These are phyloP conservation scores for Tinospora cordifolia DNA, from an alignment of 164 flowering plant genomes.

Conservation along the genomic window DNA sequence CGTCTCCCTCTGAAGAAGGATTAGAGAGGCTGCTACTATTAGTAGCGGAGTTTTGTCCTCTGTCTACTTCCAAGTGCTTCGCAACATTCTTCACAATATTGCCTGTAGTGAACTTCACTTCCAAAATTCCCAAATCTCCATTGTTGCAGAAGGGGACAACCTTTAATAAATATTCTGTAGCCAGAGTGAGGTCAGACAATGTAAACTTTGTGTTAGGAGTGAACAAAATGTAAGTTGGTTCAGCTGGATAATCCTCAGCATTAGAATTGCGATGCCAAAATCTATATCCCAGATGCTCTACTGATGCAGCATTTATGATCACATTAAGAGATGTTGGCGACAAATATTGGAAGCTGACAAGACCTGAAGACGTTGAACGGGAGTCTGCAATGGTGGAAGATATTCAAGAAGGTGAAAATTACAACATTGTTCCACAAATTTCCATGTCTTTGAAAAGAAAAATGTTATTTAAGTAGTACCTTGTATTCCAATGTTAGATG, in stretches of 20 bases:
- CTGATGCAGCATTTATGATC: constrained; percentile 34
- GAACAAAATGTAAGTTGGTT: constrained; percentile 52
- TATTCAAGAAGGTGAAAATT: neutral
- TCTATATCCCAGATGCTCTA: constrained; percentile 28
- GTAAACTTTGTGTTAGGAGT: constrained; percentile 42
- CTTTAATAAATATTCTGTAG: constrained; percentile 60
- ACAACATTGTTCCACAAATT: neutral
- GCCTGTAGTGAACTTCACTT: constrained; percentile 34
- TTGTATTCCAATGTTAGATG: constrained; percentile 18
- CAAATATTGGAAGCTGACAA: constrained; percentile 52
- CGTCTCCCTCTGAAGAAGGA: constrained; percentile 92
- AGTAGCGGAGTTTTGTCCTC: constrained; percentile 57
- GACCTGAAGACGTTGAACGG: constrained; percentile 16
- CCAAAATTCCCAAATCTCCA: constrained; percentile 39
- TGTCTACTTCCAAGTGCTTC: constrained; percentile 28
- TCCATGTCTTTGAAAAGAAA: neutral
- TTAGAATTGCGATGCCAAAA: constrained; percentile 66
- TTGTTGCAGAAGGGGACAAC: constrained; percentile 31
- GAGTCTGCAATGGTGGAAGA: constrained; percentile 28
- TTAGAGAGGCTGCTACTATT: constrained; percentile 72
- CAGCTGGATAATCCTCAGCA: constrained; percentile 40
- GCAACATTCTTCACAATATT: constrained; percentile 14
- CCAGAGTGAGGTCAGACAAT: constrained; percentile 48
- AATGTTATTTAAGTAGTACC: constrained; percentile 23
- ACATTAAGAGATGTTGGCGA: constrained; percentile 52